Evolutionary conservation across 345 rosid species (phyloP), one percentile per base, ranked within the genome.

Genomic region (Citrus glauca): DNA sequence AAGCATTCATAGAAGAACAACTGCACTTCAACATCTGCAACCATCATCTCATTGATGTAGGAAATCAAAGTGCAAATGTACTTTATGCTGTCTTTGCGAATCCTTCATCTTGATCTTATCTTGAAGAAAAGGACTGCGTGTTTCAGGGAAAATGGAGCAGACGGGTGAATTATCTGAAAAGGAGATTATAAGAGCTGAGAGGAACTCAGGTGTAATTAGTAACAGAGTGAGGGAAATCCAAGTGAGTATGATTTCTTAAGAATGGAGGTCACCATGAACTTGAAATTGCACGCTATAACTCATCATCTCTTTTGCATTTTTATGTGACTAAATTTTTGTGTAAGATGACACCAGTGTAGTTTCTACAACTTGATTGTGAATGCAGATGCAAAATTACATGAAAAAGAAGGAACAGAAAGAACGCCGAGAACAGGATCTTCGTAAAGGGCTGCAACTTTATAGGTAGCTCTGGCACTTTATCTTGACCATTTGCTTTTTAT

Each of bases 161-260:
- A 32, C 80, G 13, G 95, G 99, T 45, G 99, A 94, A 72, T 61
- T 93, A 74, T 84, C 98, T 4, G 98, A 93, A 82, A 96, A 91
- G 82, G 98, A 96, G 80, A 91, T 96, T 19, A 96, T 96, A 48
- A 91, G 95, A 83, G 95, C 97, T 35, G 99, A 96, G 87, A 91
- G 99, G 87, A 96, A 96, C 69, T 87, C 98, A 1, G 99, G 99
- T 65, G 85, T 84, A 35, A 85, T 96, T 72, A 96, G 99, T 73
- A 80, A 87, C 85, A 83, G 88, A 83, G 88, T 96, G 77, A 91
- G 98, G 80, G 98, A 94, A 68, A 94, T 96, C 80, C 99, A 96
- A 85, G 98, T 93, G 82, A 87, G 90, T 81, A 13, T 35, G 55
- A 64, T 22, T 64, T 40, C 32, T 42, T 45, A 22, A 7, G 35